Evolutionary conservation across 805 yeast species (phyloP), one percentile per base, ranked within the genome.

Genomic region (Yamadazyma takamatsuzukensis): DNA sequence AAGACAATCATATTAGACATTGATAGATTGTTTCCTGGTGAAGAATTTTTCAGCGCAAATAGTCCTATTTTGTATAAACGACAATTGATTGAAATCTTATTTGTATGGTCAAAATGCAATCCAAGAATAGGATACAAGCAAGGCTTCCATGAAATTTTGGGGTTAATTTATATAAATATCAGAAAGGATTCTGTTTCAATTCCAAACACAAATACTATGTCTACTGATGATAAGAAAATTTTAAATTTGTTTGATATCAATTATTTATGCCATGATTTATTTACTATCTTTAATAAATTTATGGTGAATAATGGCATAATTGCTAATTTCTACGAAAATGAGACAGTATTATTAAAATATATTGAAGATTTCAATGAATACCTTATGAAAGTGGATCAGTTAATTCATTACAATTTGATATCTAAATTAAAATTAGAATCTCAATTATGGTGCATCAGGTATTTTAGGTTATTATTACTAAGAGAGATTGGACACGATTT

Each of bases 391-490:
- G 62, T 70, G 4, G 80, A 75, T 46, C 70, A 64, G 30, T 53
- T 66, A 12, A 56, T 72, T 12, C 73, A 70, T 40, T 69, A 70
- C 41, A 60, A 60, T 36, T 47, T 73, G 24, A 50, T 63, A 11
- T 65, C 62, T 30, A 68, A 64, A 40, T 54, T 72, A 23, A 59
- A 61, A 36, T 49, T 73, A 5, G 79, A 73, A 37, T 62, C 75
- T 2, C 72, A 73, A 32, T 58, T 75, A 26, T 75, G 80, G 80
- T 56, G 73, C 16, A 68, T 75, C n/a, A 47, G 80, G 27, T 75
- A 68, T 50, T 61, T 70, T 18, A 50, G 79, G 16, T 52, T 75
- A 21, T 39, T 74, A 3, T 51, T 73, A 12, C 53, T 67, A 5
- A 51, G 80, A 32, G 80, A 75, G 41, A 47, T 75, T 18, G 77